These are phyloP conservation scores for Leccinum insigne DNA, from an alignment of 1,284 basidiomycete species.

Conservation along the genomic window DNA sequence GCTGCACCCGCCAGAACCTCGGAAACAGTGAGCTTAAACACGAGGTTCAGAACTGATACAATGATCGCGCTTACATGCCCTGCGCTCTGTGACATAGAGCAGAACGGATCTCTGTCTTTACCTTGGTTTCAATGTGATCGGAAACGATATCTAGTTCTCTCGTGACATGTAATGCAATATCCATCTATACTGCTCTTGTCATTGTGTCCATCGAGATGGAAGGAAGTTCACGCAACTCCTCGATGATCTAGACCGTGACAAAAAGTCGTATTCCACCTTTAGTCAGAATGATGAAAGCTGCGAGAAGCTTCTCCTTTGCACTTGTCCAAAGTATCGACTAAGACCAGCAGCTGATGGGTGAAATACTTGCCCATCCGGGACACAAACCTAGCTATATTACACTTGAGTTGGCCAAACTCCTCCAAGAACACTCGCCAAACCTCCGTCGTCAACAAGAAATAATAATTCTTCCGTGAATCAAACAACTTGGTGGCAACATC, in stretches of 20 bases:
- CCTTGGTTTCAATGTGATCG: neutral
- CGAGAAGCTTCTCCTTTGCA: slow-evolving; percentile 5
- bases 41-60: neutral
- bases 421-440: slow-evolving; percentile 7
- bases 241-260: slow-evolving; percentile 9
- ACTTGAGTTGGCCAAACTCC: neutral
- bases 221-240: neutral
- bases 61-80: slow-evolving; percentile 10
- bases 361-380: neutral
- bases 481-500: slow-evolving; percentile 7
- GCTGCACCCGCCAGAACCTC: slow-evolving; percentile 17
- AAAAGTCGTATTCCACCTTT: slow-evolving; percentile 10
- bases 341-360: slow-evolving; percentile 1
- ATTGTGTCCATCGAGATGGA: slow-evolving; percentile 10
- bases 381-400: neutral
- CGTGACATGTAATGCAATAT: slow-evolving; percentile 14
- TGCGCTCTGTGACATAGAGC: slow-evolving; percentile 9
- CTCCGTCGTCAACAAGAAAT: slow-evolving; percentile 13
- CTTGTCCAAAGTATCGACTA: slow-evolving; percentile 15
- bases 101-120: slow-evolving; percentile 3
- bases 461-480: slow-evolving; percentile 5
- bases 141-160: slow-evolving; percentile 11
- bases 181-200: neutral
- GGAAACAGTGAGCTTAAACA: neutral
- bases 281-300: neutral